A percentile compares a stretch with the other conserved stretches of the same genome.
phyloP scores from a whole-genome alignment of 495 filamentous ascomycete genomes.

The Sabuloglossum arenarium region DNA sequence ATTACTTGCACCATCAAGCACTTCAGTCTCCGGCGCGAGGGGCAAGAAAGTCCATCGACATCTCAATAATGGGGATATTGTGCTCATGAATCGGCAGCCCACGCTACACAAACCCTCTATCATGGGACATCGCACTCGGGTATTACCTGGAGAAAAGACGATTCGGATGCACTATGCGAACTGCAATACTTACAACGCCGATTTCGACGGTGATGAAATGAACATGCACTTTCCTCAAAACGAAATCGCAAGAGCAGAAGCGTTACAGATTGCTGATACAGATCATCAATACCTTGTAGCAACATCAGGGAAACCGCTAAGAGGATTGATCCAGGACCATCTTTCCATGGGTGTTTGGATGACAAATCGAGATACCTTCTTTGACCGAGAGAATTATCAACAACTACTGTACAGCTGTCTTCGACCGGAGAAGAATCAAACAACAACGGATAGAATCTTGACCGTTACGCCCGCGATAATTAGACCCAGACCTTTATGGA shows the following conservation, averaged over 20 bases:
- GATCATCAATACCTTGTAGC: constrained; percentile 93
- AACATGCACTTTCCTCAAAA: constrained; percentile 99
- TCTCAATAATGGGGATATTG: constrained; percentile 86
- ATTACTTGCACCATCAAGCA: constrained; percentile 69
- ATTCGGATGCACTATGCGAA: constrained; percentile 99
- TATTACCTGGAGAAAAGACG: constrained; percentile 83
- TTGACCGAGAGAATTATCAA: constrained; percentile 72
- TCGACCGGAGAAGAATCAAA: constrained; percentile 74
- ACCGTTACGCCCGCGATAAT: constrained; percentile 60
- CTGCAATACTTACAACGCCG: constrained; percentile 99
- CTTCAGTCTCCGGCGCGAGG: constrained; percentile 47
- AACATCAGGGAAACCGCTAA: constrained; percentile 80
- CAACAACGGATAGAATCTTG: constrained; percentile 45
- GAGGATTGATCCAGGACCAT: constrained; percentile 98
- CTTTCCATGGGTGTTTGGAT: constrained; percentile 84
- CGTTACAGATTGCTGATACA: constrained; percentile 78
- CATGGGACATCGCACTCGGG: constrained; percentile 89
- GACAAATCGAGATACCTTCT: constrained; percentile 84
- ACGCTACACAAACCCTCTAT: constrained; percentile 99
- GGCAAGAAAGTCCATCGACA: constrained; percentile 97
- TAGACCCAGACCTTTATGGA: constrained; percentile 72
- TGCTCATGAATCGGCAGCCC: constrained; percentile 98
- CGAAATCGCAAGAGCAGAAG: constrained; percentile 81
- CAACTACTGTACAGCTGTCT: constrained; percentile 79
- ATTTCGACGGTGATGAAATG: constrained; percentile 99